A percentile compares a stretch with the other conserved stretches of the same genome.
phyloP scores from a whole-genome alignment of 345 rosid species.

The Populus pruinosa region DNA sequence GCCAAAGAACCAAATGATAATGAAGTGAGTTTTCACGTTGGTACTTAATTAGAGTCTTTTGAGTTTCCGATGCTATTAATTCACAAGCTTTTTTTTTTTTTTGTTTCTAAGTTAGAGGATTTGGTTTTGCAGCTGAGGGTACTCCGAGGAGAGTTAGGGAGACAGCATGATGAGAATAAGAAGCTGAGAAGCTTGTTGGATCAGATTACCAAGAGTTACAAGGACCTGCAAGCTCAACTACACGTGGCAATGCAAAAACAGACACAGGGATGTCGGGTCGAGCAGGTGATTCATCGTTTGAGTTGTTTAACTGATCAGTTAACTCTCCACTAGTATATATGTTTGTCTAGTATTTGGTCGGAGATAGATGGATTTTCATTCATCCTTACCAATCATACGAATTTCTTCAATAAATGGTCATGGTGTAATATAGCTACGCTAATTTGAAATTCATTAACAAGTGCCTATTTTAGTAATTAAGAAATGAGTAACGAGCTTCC shows the following conservation, averaged over 20 bases:
- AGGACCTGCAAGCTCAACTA: conserved; percentile 59
- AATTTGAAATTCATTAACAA: not conserved
- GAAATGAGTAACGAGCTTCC: conserved; percentile 33
- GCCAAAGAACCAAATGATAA: conserved; percentile 34
- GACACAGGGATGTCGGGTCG: conserved; percentile 31
- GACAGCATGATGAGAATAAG: conserved; percentile 64
- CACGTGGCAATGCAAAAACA: conserved; percentile 52
- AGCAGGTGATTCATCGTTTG: conserved; percentile 34
- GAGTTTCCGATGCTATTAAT: not conserved
- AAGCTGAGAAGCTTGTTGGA: conserved; percentile 58
- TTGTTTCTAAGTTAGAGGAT: not conserved
- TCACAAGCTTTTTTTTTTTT: not conserved
- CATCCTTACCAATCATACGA: not conserved
- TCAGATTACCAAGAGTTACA: conserved; percentile 55
- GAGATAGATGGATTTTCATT: not conserved
- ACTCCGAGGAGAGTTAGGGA: conserved; percentile 49
- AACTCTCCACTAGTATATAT: not conserved
- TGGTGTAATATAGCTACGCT: not conserved
- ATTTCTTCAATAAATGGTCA: not conserved
- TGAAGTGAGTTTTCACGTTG: conserved; percentile 40
- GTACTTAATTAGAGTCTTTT: not conserved
- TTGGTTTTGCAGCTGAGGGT: conserved; percentile 34
- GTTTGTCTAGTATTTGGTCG: not conserved
- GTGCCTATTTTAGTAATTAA: conserved; percentile 1
- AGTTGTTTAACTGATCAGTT: not conserved